Conservation (phyloP, 2,329 filamentous ascomycete species). For the Orbilia oligospora region DNA sequence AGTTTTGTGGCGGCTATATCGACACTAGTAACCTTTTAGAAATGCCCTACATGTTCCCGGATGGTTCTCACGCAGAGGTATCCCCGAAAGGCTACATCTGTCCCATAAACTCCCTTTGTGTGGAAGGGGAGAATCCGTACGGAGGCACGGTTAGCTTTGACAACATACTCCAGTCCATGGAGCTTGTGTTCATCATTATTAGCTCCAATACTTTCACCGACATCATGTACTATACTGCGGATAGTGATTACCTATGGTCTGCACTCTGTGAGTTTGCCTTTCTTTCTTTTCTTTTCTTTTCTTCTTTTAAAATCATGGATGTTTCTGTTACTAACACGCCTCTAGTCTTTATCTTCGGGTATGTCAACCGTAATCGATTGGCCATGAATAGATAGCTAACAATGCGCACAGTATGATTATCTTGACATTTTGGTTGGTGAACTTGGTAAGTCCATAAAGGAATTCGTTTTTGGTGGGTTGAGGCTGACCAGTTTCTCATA, state of each 20-base stretch:
- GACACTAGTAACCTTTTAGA: slow-evolving; percentile 73
- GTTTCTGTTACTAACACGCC: slow-evolving; percentile 11
- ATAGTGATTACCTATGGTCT: slow-evolving; percentile 89
- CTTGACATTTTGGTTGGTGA: slow-evolving; percentile 95
- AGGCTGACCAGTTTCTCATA: slow-evolving; percentile 40
- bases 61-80: slow-evolving; percentile 70
- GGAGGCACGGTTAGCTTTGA: slow-evolving; percentile 93
- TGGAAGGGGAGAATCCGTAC: slow-evolving; percentile 83
- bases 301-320: neutral
- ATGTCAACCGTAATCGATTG: slow-evolving; percentile 17
- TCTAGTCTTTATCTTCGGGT: slow-evolving; percentile 72
- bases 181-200: slow-evolving; percentile 98
- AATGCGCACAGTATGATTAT: slow-evolving; percentile 76
- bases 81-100: slow-evolving; percentile 87
- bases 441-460: slow-evolving; percentile 73
- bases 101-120: slow-evolving; percentile 83
- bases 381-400: neutral
- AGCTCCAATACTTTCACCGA: slow-evolving; percentile 97
- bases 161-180: slow-evolving; percentile 90
- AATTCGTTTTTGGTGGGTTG: neutral
- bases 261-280: slow-evolving; percentile 74
- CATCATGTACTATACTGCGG: slow-evolving; percentile 91
- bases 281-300: neutral
- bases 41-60: slow-evolving; percentile 78
- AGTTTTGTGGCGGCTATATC: slow-evolving; percentile 90